Conservation (phyloP, 2,329 filamentous ascomycete genomes). For the Pseudogymnoascus sp. region DNA sequence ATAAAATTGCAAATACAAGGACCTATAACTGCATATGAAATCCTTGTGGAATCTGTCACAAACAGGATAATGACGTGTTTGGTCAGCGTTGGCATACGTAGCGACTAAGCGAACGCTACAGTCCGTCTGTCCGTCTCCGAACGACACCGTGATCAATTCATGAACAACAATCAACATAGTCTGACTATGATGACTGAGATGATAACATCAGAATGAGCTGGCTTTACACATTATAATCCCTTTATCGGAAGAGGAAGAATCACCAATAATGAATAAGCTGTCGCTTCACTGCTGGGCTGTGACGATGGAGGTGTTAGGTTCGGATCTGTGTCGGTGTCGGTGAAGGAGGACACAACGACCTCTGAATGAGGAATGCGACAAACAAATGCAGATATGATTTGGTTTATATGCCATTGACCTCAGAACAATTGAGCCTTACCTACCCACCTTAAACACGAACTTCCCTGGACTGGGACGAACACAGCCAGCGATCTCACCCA, state of each 20-base stretch:
- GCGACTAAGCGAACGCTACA: neutral
- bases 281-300: neutral
- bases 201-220: neutral
- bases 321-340: neutral
- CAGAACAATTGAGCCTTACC: neutral
- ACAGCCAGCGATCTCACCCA: neutral
- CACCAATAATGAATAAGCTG: neutral
- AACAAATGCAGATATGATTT: neutral
- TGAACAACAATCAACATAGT: conserved; percentile 3
- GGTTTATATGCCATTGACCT: neutral
- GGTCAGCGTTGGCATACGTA: conserved; percentile 4
- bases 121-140: neutral
- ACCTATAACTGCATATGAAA: neutral
- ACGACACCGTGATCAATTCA: conserved; percentile 3
- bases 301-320: neutral
- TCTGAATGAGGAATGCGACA: neutral
- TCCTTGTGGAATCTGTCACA: neutral
- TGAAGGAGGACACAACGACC: neutral
- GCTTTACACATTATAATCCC: neutral
- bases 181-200: neutral
- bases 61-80: neutral
- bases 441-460: neutral
- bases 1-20: neutral
- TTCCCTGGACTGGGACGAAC: neutral
- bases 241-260: neutral